Conservation (phyloP, 2,329 filamentous ascomycete genomes). For the Cyclaneusma minus region DNA sequence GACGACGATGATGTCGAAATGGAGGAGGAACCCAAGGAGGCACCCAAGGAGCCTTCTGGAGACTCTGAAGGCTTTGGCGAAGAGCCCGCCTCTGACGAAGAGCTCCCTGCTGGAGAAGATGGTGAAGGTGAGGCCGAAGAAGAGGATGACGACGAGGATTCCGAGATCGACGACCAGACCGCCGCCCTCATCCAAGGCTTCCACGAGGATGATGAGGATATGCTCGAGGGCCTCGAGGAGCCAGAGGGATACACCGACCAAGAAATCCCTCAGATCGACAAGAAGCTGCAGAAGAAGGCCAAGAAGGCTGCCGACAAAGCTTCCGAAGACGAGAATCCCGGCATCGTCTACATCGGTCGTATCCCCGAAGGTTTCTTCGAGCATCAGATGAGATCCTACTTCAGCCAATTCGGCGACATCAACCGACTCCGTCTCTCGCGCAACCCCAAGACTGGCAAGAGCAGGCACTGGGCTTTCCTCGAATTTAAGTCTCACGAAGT, state of each 20-base stretch:
- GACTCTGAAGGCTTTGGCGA: slow-evolving; percentile 5
- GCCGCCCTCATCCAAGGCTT: slow-evolving; percentile 36
- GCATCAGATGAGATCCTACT: slow-evolving; percentile 85
- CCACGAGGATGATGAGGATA: slow-evolving; percentile 35
- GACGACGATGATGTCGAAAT: slow-evolving; percentile 8
- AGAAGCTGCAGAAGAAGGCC: slow-evolving; percentile 31
- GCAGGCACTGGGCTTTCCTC: slow-evolving; percentile 90
- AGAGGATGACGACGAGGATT: slow-evolving; percentile 19
- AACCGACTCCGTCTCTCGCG: slow-evolving; percentile 66
- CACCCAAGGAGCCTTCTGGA: slow-evolving; percentile 8
- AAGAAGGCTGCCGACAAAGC: slow-evolving; percentile 23
- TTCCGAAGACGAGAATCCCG: slow-evolving; percentile 37
- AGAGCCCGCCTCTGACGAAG: slow-evolving; percentile 6
- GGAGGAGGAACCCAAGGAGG: slow-evolving; percentile 10
- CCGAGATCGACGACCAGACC: slow-evolving; percentile 32
- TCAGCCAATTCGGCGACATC: slow-evolving; percentile 82
- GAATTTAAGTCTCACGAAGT: slow-evolving; percentile 67
- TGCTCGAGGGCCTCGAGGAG: slow-evolving; percentile 14
- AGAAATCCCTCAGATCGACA: slow-evolving; percentile 27
- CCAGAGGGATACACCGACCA: slow-evolving; percentile 20
- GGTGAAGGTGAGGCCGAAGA: slow-evolving; percentile 10
- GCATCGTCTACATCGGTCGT: slow-evolving; percentile 79
- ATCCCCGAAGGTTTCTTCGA: slow-evolving; percentile 96
- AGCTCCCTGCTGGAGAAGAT: slow-evolving; percentile 5
- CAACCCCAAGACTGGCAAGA: slow-evolving; percentile 80